Evolutionary conservation across 768 basidiomycete genomes (phyloP), one percentile per base, ranked within the genome.

Genomic region (Fomitopsis serialis): DNA sequence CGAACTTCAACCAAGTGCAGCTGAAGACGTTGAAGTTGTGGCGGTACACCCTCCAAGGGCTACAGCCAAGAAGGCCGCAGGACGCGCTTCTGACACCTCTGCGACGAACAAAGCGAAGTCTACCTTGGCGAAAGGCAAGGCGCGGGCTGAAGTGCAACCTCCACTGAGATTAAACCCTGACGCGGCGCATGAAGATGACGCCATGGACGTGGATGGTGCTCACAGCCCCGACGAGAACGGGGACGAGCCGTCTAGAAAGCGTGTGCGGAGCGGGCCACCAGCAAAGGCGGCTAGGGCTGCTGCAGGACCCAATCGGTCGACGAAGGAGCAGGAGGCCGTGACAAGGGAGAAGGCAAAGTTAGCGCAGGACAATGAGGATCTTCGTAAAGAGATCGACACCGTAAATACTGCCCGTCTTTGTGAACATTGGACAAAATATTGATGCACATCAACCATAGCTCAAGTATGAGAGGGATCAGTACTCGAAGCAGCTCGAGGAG

Each of bases 401-500:
- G 69, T 69, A 51, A 25, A 40, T 54, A 27, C 13, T 36, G 42
- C 37, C 48, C 25, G 40, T 36, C 36, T 2, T 3, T 5, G 17
- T 42, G 17, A 15, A 43, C 15, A 27, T 10, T 25, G 7, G 1
- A 36, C 8, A 17, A 15, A 19, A 21, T 42, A 47, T 32, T 34
- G 23, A 40, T 36, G 47, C 1, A 55, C 37, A 24, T 22, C 19
- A 23, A 13, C 13, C 25, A 17, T 25, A 66, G 62, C 51, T 65
- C 34, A 52, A 54, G 17, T 47, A 56, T 11, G 58, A 68, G 54
- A 52, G 60, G 49, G 64, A 67, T 48, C 60, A 61, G 23, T 63
- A 89, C 1, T 71, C 73, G 34, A 66, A 71, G 17, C 82, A 85
- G 53, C 57, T 90, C 17, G 78, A 89, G 40, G 81, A 87, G 54